phyloP scores from a whole-genome alignment of 495 filamentous ascomycete species.

The Penicillium nucicola region DNA sequence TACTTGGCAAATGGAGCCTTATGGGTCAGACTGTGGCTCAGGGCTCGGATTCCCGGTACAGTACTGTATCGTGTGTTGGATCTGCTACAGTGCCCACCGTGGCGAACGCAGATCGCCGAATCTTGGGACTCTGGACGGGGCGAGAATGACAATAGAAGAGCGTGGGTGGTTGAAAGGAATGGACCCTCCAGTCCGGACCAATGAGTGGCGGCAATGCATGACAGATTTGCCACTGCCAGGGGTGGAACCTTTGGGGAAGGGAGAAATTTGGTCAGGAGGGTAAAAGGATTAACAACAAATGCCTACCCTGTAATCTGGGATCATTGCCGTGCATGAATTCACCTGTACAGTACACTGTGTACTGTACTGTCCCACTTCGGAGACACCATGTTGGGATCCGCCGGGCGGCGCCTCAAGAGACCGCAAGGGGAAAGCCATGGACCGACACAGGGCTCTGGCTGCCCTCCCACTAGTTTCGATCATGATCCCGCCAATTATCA shows the following conservation, averaged over 20 bases:
- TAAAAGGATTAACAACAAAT: neutral
- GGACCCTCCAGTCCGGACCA: conserved; percentile 3
- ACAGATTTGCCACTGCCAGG: conserved; percentile 17
- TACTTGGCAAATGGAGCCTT: too few relatives aligned
- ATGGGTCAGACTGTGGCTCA: too few relatives aligned
- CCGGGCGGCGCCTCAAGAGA: conserved; percentile 7
- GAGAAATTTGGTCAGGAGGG: conserved; percentile 3
- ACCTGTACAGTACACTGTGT: too few relatives aligned
- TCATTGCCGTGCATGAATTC: neutral
- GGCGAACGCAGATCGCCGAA: too few relatives aligned
- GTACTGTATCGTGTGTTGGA: too few relatives aligned
- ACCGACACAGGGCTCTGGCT: conserved; percentile 8
- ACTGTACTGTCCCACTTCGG: too few relatives aligned
- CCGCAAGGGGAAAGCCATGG: conserved; percentile 11
- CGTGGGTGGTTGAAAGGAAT: neutral
- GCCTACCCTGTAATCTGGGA: neutral
- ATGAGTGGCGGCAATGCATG: conserved; percentile 4
- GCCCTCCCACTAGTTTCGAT: conserved; percentile 42
- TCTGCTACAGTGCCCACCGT: too few relatives aligned
- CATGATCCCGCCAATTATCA: conserved; percentile 14
- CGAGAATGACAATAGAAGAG: too few relatives aligned
- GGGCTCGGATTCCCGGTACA: too few relatives aligned
- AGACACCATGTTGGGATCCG: conserved; percentile 1
- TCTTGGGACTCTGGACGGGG: too few relatives aligned
- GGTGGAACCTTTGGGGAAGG: conserved; percentile 10